Evolutionary conservation across 1,284 basidiomycete species (phyloP), one percentile per base, ranked within the genome.

Genomic region (Ganoderma leucocontextum): DNA sequence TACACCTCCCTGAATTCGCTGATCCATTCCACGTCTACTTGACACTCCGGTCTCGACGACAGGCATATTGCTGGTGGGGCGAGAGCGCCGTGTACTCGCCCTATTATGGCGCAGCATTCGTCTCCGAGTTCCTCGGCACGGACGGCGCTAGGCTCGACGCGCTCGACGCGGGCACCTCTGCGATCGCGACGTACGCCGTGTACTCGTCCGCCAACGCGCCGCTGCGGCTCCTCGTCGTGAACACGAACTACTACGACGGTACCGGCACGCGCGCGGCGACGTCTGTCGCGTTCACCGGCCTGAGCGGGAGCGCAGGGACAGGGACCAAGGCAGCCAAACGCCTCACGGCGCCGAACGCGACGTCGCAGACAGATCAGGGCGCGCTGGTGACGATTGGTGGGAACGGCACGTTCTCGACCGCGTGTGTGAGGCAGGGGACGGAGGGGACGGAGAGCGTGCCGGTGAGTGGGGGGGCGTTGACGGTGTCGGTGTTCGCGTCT

Each of bases 31-130:
- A 19, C 25, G 38, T 5, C 4, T 55, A 15, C 41, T 4, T 15
- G 59, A 39, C 19, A 38, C 39, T 61, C 29, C 29, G 29, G 29
- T 29, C 29, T 29, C 42, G 2, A 22, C 15, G 12, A 29, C 41
- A 83, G 82, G 80, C 80, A 70, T 83, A 83, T 70, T 82, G 82
- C 73, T 83, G 81, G 75, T 83, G 81, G 81, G 80, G 80, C 42
- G 70, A 74, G n/a, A 76, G 69, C 64, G 76, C 77, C 35, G 75
- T 80, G 22, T 77, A 73, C 62, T 78, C 82, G 19, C 82, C 83
- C 0, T 84, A 81, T 72, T 84, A 84, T 68, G 84, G 83, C 36
- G 80, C 79, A 12, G 77, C 75, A 36, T 83, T 82, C 71, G 79
- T 82, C 19, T 81, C 80, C 36, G 78, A 83, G 53, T 82, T 83